These are phyloP conservation scores for Periglandula ipomoeae DNA, from an alignment of 2,329 filamentous ascomycete genomes.

Conservation along the genomic window DNA sequence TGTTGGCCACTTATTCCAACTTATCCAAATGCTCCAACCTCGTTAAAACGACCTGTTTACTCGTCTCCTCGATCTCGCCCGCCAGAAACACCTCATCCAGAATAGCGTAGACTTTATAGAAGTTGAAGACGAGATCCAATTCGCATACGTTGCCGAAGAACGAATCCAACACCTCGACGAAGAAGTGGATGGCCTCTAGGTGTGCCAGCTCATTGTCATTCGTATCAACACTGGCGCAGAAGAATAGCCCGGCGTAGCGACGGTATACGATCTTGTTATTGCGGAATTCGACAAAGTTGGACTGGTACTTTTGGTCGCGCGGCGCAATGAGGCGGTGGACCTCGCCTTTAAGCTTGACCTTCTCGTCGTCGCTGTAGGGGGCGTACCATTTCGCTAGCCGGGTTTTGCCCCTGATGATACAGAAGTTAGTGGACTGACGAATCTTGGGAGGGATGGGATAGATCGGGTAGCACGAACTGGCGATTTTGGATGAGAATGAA, in stretches of 20 bases:
- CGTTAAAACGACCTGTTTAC: slow-evolving; percentile 94
- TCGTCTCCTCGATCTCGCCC: slow-evolving; percentile 97
- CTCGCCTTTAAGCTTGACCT: slow-evolving; percentile 98
- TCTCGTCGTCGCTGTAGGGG: slow-evolving; percentile 96
- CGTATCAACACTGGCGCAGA: slow-evolving; percentile 97
- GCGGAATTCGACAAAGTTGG: slow-evolving; percentile 96
- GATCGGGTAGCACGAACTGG: slow-evolving; percentile 47
- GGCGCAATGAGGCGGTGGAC: slow-evolving; percentile 96
- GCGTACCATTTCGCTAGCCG: slow-evolving; percentile 98
- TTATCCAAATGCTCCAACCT: slow-evolving; percentile 93
- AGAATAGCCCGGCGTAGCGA: slow-evolving; percentile 95
- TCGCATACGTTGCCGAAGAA: slow-evolving; percentile 99
- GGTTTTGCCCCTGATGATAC: slow-evolving; percentile 75
- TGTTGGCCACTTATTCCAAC: slow-evolving; percentile 64
- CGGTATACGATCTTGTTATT: slow-evolving; percentile 97
- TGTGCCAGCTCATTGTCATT: slow-evolving; percentile 98
- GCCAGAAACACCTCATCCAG: slow-evolving; percentile 97
- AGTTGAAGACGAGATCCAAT: slow-evolving; percentile 80
- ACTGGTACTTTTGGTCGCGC: slow-evolving; percentile 98
- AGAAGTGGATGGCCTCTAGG: slow-evolving; percentile 97
- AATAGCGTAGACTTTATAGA: slow-evolving; percentile 90
- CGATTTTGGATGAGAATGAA: slow-evolving; percentile 88
- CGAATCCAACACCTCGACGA: slow-evolving; percentile 94
- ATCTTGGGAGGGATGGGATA: not conserved
- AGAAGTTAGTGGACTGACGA: not conserved